Percentiles rank a stretch among this genome's conserved stretches.
Conservation (phyloP, 768 basidiomycete species). For the Phlebiopsis flavidoalba region DNA sequence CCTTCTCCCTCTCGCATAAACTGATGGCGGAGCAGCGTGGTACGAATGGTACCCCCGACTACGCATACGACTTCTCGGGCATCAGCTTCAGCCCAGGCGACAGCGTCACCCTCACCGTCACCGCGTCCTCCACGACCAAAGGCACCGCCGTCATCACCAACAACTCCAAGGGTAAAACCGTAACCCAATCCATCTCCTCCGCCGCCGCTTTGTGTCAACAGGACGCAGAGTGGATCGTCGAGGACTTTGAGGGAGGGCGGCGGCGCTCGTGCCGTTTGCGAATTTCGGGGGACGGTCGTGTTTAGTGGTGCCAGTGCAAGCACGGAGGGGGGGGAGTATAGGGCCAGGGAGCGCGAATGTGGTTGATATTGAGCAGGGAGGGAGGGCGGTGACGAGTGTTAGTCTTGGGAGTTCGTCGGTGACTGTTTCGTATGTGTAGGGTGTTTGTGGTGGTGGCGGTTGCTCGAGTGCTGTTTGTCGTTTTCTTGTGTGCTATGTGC, state of each 20-base stretch:
- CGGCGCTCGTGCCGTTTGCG: constrained; percentile 25
- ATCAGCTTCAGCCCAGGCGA: constrained; percentile 13
- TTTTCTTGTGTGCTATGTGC: too few relatives aligned
- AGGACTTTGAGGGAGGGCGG: constrained; percentile 7
- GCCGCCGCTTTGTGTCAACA: constrained; percentile 17
- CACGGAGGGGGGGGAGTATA: constrained; percentile 17
- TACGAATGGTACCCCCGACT: constrained; percentile 27
- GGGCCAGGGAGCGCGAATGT: constrained; percentile 22
- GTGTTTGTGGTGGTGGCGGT: too few relatives aligned
- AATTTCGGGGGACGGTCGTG: constrained; percentile 27
- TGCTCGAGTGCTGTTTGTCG: too few relatives aligned
- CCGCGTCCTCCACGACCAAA: constrained; percentile 2
- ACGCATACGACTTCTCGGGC: constrained; percentile 22
- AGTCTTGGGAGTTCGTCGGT: constrained; percentile 20
- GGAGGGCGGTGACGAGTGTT: constrained; percentile 25
- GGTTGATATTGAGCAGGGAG: constrained; percentile 30
- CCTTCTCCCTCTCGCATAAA: neutral
- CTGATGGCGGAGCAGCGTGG: constrained; percentile 20
- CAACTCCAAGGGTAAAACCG: constrained; percentile 16
- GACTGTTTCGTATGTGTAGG: constrained; percentile 22
- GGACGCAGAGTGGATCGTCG: constrained; percentile 29
- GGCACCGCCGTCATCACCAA: constrained; percentile 21
- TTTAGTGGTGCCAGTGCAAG: constrained; percentile 26
- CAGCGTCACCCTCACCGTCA: constrained; percentile 1
- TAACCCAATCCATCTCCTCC: constrained; percentile 21